A percentile compares a stretch with the other conserved stretches of the same genome.
These are phyloP conservation scores for Coniochaeta ligniaria DNA, from an alignment of 2,329 filamentous ascomycete species.

Conservation along the genomic window DNA sequence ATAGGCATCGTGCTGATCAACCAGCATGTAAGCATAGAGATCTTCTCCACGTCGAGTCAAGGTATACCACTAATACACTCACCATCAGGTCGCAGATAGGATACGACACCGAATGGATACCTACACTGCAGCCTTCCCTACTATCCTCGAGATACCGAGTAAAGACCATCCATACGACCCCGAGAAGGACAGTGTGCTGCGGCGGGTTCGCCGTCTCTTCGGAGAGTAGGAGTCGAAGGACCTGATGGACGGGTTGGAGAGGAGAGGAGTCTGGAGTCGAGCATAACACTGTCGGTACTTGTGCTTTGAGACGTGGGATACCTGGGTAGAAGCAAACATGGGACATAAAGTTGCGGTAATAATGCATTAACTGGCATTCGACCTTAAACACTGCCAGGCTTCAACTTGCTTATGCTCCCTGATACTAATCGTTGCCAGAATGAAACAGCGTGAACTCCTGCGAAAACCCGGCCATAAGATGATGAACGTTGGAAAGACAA, in stretches of 20 bases:
- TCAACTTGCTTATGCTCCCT: neutral
- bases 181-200: conserved; percentile 95
- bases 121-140: conserved; percentile 93
- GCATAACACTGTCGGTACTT: neutral
- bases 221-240: conserved; percentile 48
- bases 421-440: neutral
- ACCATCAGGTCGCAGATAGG: conserved; percentile 75
- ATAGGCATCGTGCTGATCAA: conserved; percentile 97
- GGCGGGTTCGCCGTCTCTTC: conserved; percentile 66
- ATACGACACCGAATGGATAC: conserved; percentile 88
- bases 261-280: neutral
- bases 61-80: neutral
- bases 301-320: neutral
- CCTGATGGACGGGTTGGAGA: neutral
- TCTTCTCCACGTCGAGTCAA: neutral
- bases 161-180: conserved; percentile 99
- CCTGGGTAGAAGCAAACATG: neutral
- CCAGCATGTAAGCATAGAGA: conserved; percentile 65
- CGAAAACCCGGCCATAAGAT: neutral
- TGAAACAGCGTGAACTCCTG: neutral
- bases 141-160: conserved; percentile 91
- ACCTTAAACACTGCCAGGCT: neutral
- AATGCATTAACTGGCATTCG: neutral
- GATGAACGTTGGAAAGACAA: neutral
- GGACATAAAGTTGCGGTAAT: neutral